These are phyloP conservation scores for Ogataea saltuana DNA, from an alignment of 805 yeast genomes.

Conservation along the genomic window DNA sequence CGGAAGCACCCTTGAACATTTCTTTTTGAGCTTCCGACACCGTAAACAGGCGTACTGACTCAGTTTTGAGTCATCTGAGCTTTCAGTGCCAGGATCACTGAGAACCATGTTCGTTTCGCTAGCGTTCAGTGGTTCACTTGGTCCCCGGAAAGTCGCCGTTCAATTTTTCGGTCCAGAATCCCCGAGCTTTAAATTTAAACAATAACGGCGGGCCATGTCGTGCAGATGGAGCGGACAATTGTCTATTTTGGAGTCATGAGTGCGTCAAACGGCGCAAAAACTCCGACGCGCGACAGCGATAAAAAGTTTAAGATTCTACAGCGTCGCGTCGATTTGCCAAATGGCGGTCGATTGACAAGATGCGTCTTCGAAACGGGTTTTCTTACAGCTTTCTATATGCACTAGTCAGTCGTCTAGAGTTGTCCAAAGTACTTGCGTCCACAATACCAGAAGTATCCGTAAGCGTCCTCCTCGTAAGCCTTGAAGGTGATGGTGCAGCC, in stretches of 20 bases:
- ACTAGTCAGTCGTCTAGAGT: conserved; percentile 2
- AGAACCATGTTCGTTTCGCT: neutral
- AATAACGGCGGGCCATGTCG: no score
- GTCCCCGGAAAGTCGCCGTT: neutral
- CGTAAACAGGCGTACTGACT: conserved; percentile 42
- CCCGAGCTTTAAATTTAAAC: no score
- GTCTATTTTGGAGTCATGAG: neutral
- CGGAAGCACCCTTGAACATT: conserved; percentile 47
- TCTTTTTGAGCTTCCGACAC: conserved; percentile 51
- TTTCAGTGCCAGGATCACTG: no score
- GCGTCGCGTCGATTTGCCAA: no score
- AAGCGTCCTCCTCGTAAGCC: conserved; percentile 46
- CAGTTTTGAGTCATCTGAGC: neutral
- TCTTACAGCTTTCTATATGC: neutral
- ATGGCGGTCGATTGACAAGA: conserved; percentile 1
- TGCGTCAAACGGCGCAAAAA: conserved; percentile 4
- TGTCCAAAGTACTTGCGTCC: conserved; percentile 45
- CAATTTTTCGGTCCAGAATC: no score
- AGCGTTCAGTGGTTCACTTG: neutral
- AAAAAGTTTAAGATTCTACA: neutral
- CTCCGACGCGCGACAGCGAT: no score
- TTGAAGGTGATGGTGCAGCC: conserved; percentile 65
- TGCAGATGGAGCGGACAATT: conserved; percentile 2
- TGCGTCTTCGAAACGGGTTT: neutral
- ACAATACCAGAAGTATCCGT: conserved; percentile 59